Evolutionary conservation across 108 stramenopile species (phyloP).

Genomic region (Cyclotella atomus): DNA sequence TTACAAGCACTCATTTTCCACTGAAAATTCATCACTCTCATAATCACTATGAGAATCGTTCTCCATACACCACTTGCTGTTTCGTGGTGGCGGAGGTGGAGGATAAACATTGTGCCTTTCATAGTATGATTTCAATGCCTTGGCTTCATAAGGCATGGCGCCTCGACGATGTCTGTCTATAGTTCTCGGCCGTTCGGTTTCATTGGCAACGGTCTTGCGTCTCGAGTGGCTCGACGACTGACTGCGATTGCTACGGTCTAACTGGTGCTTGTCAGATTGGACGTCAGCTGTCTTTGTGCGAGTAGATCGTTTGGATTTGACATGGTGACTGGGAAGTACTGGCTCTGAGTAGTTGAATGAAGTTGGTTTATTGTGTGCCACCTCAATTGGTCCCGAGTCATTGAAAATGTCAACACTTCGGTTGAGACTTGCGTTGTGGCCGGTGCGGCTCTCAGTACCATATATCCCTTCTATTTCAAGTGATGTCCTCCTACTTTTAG

Average conservation of each 20-base stretch:
- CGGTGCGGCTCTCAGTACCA: neutral
- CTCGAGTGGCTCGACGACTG: neutral
- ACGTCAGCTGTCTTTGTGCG: neutral
- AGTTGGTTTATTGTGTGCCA: neutral
- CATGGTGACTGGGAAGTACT: conserved; percentile 4
- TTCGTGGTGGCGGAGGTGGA: neutral
- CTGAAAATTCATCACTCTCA: conserved; percentile 8
- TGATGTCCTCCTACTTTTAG: conserved; percentile 4
- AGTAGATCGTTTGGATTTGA: neutral
- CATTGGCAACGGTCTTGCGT: neutral
- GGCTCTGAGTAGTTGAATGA: conserved; percentile 12
- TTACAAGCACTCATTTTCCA: neutral
- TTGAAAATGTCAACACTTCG: conserved; percentile 19
- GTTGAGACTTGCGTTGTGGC: conserved; percentile 7
- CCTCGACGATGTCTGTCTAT: neutral
- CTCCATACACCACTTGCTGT: conserved; percentile 10
- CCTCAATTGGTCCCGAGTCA: neutral
- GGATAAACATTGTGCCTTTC: conserved; percentile 11
- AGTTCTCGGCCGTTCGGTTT: neutral
- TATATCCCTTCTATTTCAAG: neutral
- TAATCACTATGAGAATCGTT: neutral
- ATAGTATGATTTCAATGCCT: neutral
- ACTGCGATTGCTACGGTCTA: neutral
- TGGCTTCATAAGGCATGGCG: neutral
- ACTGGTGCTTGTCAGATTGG: neutral